Percentiles rank a stretch among this genome's conserved stretches.
These are phyloP conservation scores for Lodderomyces beijingensis DNA, from an alignment of 1,139 yeast genomes.

Conservation along the genomic window DNA sequence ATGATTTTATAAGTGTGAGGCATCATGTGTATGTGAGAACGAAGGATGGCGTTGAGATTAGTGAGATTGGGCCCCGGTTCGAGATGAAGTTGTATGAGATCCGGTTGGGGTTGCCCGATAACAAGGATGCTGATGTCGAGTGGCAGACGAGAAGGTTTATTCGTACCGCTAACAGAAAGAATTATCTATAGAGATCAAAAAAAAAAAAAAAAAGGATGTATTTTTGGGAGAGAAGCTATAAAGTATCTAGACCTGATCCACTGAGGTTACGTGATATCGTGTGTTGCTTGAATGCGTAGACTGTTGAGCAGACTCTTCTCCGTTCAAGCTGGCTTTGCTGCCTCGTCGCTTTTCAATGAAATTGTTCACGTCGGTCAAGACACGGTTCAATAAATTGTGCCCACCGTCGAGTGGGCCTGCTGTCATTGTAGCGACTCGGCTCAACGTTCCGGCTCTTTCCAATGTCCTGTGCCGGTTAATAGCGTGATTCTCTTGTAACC, in stretches of 20 bases:
- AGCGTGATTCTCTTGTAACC: constrained; percentile 58
- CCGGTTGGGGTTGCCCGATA: constrained; percentile 85
- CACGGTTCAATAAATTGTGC: constrained; percentile 13
- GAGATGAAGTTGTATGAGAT: constrained; percentile 92
- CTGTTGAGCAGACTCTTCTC: neutral
- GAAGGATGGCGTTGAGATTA: constrained; percentile 82
- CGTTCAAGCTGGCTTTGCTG: neutral
- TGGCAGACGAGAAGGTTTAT: constrained; percentile 94
- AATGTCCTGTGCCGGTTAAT: constrained; percentile 30
- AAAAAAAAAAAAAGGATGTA: neutral
- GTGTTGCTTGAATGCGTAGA: constrained; percentile 8
- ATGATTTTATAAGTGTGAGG: constrained; percentile 88
- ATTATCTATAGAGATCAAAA: constrained; percentile 46
- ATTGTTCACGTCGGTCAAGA: constrained; percentile 12
- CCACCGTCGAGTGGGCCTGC: constrained; percentile 14
- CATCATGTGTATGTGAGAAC: constrained; percentile 93
- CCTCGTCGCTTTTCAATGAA: constrained; percentile 7
- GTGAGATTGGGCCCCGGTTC: constrained; percentile 98
- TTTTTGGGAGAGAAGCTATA: neutral
- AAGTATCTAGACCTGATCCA: constrained; percentile 8
- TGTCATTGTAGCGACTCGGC: constrained; percentile 11
- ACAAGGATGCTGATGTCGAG: constrained; percentile 96
- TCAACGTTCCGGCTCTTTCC: constrained; percentile 21
- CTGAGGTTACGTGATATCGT: constrained; percentile 10
- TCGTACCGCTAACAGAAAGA: constrained; percentile 92